Percentiles rank a stretch among this genome's conserved stretches.
Conservation (phyloP, 2,329 filamentous ascomycete species). For the Neofusicoccum laricinum region DNA sequence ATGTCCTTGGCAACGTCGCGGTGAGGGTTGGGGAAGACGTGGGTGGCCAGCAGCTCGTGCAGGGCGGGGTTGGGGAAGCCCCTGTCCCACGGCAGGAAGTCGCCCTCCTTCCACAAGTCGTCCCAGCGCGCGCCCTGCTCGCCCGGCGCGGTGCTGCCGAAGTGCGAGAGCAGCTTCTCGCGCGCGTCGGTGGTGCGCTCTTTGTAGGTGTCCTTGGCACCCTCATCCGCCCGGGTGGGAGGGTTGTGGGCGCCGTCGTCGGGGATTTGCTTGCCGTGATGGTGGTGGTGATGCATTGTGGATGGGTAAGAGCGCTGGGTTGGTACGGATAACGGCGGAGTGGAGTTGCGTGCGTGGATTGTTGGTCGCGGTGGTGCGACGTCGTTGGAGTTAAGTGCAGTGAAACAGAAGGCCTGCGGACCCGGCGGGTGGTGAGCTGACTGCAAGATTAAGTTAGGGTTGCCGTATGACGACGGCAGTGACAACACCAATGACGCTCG, state of each 20-base stretch:
- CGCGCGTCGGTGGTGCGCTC: conserved; percentile 14
- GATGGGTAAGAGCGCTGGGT: not conserved
- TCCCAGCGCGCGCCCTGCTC: conserved; percentile 42
- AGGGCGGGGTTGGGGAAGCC: conserved; percentile 59
- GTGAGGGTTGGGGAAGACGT: conserved; percentile 22
- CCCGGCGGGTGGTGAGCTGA: not conserved
- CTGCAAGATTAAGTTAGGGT: not conserved
- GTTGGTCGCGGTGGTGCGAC: too few relatives aligned
- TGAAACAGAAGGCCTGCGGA: not conserved
- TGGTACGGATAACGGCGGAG: not conserved
- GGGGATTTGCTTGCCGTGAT: not conserved
- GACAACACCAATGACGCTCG: not conserved
- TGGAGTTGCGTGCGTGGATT: not conserved
- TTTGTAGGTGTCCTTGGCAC: not conserved
- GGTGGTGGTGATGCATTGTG: too few relatives aligned
- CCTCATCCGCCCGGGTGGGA: not conserved
- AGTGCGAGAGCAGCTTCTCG: conserved; percentile 5
- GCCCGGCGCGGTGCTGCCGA: not conserved
- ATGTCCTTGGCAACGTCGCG: conserved; percentile 34
- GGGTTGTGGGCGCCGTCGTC: not conserved
- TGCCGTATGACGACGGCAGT: not conserved
- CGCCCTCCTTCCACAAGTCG: conserved; percentile 52
- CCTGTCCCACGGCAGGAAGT: conserved; percentile 59
- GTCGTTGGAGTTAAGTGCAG: not conserved
- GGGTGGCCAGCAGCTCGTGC: conserved; percentile 48